A percentile compares a stretch with the other conserved stretches of the same genome.
phyloP scores from a whole-genome alignment of 176 grass and related monocot genomes.

The Olyra latifolia region DNA sequence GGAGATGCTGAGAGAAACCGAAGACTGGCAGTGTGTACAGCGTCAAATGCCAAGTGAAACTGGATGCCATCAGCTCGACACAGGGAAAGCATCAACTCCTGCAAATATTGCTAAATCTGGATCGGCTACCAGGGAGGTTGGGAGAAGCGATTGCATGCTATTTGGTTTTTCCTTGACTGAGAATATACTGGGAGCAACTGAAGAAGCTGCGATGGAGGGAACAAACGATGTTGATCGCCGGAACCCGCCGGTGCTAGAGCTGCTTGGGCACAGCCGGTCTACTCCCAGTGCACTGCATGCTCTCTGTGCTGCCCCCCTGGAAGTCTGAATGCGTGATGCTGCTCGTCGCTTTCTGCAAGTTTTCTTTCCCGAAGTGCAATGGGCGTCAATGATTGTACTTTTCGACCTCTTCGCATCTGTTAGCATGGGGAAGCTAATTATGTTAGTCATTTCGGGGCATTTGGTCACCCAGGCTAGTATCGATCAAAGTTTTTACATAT shows the following conservation, averaged over 20 bases:
- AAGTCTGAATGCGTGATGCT: slow-evolving; percentile 19
- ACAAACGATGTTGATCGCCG: not conserved
- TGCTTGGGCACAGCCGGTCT: slow-evolving; percentile 40
- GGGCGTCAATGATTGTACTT: not conserved
- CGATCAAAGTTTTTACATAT: too few species aligned
- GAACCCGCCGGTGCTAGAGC: slow-evolving; percentile 33
- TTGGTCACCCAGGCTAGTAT: too few species aligned
- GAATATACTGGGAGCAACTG: slow-evolving; percentile 43
- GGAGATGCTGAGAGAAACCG: slow-evolving; percentile 27
- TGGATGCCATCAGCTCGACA: slow-evolving; percentile 22
- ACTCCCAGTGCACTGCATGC: slow-evolving; percentile 42
- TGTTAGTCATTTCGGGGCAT: not conserved
- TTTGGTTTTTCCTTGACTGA: slow-evolving; percentile 89
- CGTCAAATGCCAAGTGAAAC: slow-evolving; percentile 23
- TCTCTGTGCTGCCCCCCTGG: slow-evolving; percentile 49
- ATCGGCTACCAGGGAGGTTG: not conserved
- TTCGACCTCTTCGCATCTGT: not conserved
- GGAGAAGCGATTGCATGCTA: slow-evolving; percentile 51
- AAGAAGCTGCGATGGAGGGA: slow-evolving; percentile 28
- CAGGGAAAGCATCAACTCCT: slow-evolving; percentile 11
- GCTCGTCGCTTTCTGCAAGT: not conserved
- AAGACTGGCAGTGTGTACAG: not conserved
- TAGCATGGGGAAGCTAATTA: not conserved
- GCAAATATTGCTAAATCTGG: slow-evolving; percentile 1
- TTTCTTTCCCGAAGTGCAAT: not conserved